Evolutionary conservation across 2,329 filamentous ascomycete genomes (phyloP).

Genomic region (Fusarium redolens): DNA sequence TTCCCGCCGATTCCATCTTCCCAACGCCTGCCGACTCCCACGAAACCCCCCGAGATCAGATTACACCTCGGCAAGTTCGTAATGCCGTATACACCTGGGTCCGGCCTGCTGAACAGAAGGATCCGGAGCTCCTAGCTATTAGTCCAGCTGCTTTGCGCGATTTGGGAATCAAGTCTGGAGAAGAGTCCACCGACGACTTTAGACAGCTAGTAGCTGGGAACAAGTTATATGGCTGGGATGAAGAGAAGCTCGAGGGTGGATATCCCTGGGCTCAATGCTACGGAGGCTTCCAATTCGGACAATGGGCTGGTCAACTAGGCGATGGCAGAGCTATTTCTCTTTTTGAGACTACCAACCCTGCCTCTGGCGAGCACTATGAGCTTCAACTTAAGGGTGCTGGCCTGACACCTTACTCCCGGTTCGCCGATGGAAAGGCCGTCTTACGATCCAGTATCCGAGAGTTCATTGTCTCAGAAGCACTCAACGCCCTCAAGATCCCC

Average conservation of each 20-base stretch:
- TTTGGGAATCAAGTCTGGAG: conserved; percentile 77
- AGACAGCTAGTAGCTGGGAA: conserved; percentile 83
- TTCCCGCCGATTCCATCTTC: conserved; percentile 82
- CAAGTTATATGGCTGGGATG: conserved; percentile 81
- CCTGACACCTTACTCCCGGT: conserved; percentile 92
- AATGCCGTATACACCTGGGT: conserved; percentile 92
- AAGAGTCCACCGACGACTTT: conserved; percentile 80
- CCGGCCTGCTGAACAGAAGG: conserved; percentile 77
- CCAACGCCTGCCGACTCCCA: conserved; percentile 86
- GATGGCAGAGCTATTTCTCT: conserved; percentile 95
- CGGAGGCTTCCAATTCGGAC: conserved; percentile 82
- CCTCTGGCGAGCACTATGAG: conserved; percentile 81
- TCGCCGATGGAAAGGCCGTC: conserved; percentile 95
- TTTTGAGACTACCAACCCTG: conserved; percentile 86
- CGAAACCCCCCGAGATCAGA: conserved; percentile 78
- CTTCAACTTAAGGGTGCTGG: conserved; percentile 95
- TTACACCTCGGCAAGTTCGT: conserved; percentile 85
- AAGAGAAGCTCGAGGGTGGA: conserved; percentile 72
- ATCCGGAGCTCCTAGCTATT: conserved; percentile 83
- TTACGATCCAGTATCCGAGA: conserved; percentile 92
- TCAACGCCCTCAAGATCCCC: conserved; percentile 87
- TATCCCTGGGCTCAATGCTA: conserved; percentile 99
- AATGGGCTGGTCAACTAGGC: conserved; percentile 95
- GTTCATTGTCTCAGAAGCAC: conserved; percentile 89
- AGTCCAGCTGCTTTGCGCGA: conserved; percentile 83